Evolutionary conservation across 1,284 basidiomycete genomes (phyloP), one percentile per base, ranked within the genome.

Genomic region (Apiotrichum gamsii): DNA sequence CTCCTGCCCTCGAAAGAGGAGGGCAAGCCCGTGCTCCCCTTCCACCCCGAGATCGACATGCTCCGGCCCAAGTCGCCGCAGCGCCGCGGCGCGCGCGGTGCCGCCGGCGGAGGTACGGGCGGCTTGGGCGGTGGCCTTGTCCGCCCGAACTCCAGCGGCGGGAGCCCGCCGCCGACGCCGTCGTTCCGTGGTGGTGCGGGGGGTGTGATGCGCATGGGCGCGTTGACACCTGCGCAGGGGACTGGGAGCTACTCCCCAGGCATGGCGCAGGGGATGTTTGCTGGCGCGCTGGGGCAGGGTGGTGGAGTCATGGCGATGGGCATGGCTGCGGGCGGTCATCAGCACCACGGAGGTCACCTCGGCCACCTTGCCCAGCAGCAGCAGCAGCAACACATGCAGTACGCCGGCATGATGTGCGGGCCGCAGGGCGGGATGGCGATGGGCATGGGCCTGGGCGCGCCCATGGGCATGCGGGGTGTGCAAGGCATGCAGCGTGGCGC

Each of bases 1-100:
- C 56, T 47, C n/a, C 45, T 65, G 1, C 54, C 63, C 9, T 34
- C 49, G 30, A 48, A 50, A 34, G 49, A 51, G 31, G 60, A 61
- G 40, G 54, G 57, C 45, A 54, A 47, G 37, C 49, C 55, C 13
- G 52, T 58, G 15, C 46, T 68, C 9, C 58, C 58, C 1, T 62
- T 59, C 47, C 41, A 57, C 23, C 37, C 47, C 33, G 59, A 94
- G 62, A 90, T 95, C 59, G 89, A 95, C 52, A 76, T 78, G 0
- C 75, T 95, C 13, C 78, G 90, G 11, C 90, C 90, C 0, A 94
- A 94, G 67, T 91, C 88, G 2, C 90, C 90, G 19, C 54, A 58
- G 30, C 48, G 53, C 9, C 32, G 40, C 8, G 30, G 38, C 4
- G 34, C 13, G 13, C 44, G 38, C 35, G 28, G 37, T 21, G 34